Percentiles rank a stretch among this genome's conserved stretches.
These are phyloP conservation scores for Lipomyces kockii DNA, from an alignment of 805 yeast genomes.

Conservation along the genomic window DNA sequence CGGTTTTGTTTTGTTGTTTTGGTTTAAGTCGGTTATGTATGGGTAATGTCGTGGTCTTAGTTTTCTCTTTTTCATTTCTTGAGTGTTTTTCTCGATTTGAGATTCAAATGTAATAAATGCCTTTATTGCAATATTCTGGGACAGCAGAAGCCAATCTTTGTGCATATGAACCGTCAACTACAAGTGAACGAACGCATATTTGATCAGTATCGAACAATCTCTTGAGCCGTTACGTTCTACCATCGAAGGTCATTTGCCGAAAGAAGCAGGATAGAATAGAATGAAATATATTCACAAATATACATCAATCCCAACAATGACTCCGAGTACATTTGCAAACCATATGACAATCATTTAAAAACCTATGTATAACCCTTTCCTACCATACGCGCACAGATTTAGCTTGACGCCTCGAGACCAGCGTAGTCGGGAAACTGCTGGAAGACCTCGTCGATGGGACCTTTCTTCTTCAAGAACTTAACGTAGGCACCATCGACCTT, in stretches of 20 bases:
- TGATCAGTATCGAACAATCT: neutral
- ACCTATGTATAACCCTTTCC: neutral
- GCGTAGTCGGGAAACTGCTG: constrained; percentile 38
- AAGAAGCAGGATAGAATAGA: neutral
- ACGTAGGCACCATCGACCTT: constrained; percentile 99
- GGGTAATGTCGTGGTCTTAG: neutral
- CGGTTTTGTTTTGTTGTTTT: neutral
- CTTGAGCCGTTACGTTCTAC: neutral
- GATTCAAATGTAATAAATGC: neutral
- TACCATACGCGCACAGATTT: neutral
- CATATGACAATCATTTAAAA: neutral
- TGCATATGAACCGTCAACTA: neutral
- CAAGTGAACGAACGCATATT: too few species aligned
- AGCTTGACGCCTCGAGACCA: constrained; percentile 31
- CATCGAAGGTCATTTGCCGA: neutral
- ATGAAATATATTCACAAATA: neutral
- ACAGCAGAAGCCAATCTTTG: neutral
- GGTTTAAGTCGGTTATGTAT: neutral
- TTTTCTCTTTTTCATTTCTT: neutral
- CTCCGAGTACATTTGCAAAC: constrained; percentile 2
- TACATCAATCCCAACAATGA: constrained; percentile 1
- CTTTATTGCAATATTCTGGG: neutral
- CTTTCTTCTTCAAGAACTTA: constrained; percentile 96
- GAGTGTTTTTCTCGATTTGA: neutral
- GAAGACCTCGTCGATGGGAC: constrained; percentile 73